Percentiles rank a stretch among this genome's conserved stretches.
Conservation (phyloP, 1,284 basidiomycete species). For the Prillingera fragicola region DNA sequence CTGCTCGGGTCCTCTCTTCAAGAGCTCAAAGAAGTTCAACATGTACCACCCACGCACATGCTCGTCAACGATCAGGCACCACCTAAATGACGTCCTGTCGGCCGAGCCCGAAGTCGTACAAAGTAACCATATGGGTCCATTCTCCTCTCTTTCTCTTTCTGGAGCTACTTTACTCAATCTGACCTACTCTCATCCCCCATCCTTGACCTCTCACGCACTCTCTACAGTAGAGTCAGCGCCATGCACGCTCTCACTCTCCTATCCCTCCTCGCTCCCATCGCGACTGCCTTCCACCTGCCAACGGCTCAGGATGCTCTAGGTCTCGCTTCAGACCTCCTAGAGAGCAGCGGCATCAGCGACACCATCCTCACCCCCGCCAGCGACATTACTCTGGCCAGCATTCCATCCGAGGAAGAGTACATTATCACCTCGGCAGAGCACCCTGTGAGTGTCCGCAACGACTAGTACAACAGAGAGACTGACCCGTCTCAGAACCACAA, state of each 20-base stretch:
- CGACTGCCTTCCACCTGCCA: constrained; percentile 31
- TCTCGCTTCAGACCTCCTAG: constrained; percentile 14
- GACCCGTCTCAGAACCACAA: constrained; percentile 31
- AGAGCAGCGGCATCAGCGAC: background rate
- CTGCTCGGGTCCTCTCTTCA: too few relatives aligned
- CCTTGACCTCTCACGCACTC: background rate
- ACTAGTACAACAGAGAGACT: background rate
- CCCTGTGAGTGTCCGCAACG: constrained; percentile 21
- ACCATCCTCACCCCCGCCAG: constrained; percentile 25
- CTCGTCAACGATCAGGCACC: too few relatives aligned
- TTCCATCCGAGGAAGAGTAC: constrained; percentile 31
- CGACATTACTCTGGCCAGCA: constrained; percentile 30
- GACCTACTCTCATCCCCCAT: background rate
- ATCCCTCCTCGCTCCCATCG: constrained; percentile 17
- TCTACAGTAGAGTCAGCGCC: constrained; percentile 2
- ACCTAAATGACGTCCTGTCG: too few relatives aligned
- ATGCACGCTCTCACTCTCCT: constrained; percentile 8
- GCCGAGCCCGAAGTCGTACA: background rate
- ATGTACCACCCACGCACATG: too few relatives aligned
- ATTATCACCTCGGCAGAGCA: constrained; percentile 27
- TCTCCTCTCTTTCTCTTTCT: background rate
- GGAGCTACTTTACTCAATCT: background rate
- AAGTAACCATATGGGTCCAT: background rate
- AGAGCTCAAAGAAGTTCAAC: too few relatives aligned
- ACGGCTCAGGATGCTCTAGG: constrained; percentile 29